phyloP scores from a whole-genome alignment of 352 stramenopile genomes.

The Halophytophthora batemanensis region DNA sequence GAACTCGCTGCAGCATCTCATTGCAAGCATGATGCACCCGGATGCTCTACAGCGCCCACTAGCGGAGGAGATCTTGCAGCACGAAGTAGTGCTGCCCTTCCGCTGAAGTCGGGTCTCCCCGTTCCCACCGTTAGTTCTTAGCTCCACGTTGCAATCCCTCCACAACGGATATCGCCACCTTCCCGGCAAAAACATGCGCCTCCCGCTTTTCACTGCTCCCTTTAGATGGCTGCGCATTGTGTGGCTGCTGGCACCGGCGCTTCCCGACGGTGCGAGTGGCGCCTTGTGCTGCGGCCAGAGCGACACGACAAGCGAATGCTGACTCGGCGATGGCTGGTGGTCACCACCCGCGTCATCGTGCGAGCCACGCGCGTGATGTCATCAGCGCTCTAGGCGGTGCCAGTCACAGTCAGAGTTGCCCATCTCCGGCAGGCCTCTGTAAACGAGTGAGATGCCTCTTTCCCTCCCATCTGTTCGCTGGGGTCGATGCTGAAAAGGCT shows the following conservation, averaged over 20 bases:
- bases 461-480: too few relatives aligned
- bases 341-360: not conserved
- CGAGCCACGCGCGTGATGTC: conserved; percentile 5
- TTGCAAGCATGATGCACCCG: conserved; percentile 85
- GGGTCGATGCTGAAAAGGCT: too few relatives aligned
- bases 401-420: not conserved
- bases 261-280: conserved; percentile 2
- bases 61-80: conserved; percentile 81
- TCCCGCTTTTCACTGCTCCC: too few relatives aligned
- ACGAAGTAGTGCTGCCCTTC: conserved; percentile 77
- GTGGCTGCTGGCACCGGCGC: too few relatives aligned
- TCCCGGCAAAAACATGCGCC: too few relatives aligned
- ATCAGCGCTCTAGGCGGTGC: conserved; percentile 14
- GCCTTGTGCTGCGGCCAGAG: not conserved
- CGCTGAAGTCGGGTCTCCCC: conserved; percentile 28
- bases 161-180: too few relatives aligned
- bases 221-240: too few relatives aligned
- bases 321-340: conserved; percentile 8
- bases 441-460: too few relatives aligned
- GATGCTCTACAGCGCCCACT: conserved; percentile 78
- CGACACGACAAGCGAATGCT: too few relatives aligned
- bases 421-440: not conserved
- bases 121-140: too few relatives aligned
- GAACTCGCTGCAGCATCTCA: conserved; percentile 84
- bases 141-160: too few relatives aligned